phyloP scores from a whole-genome alignment of 257 asterid species.

The Przewalskia tangutica region DNA sequence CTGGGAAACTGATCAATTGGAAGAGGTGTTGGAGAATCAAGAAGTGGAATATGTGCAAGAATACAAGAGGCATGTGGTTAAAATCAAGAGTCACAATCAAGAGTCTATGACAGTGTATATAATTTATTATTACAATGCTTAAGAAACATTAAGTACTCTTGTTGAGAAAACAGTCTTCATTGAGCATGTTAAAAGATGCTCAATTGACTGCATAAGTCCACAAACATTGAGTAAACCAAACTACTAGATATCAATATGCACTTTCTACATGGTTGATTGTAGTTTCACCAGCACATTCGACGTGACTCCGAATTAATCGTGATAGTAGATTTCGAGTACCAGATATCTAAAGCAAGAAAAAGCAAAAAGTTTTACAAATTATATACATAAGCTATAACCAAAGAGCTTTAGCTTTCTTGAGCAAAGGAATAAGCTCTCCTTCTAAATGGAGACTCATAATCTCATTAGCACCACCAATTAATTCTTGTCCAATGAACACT shows the following conservation, averaged over 20 bases:
- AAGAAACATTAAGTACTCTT: neutral
- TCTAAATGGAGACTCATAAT: conserved; percentile 67
- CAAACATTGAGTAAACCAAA: neutral
- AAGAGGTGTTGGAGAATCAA: neutral
- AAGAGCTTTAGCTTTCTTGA: conserved; percentile 68
- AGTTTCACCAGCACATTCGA: neutral
- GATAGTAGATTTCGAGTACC: neutral
- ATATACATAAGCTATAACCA: conserved; percentile 21
- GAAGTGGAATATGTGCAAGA: neutral
- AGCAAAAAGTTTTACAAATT: neutral
- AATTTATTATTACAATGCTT: neutral
- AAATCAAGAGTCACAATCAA: neutral
- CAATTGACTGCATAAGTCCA: neutral
- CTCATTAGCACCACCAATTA: conserved; percentile 65
- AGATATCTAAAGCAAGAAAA: neutral
- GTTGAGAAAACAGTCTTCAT: neutral
- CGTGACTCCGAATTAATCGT: neutral
- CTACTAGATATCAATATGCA: neutral
- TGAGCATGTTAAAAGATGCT: conserved; percentile 2
- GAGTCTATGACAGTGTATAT: neutral
- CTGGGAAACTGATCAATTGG: neutral
- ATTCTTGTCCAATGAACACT: conserved; percentile 53
- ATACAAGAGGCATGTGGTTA: neutral
- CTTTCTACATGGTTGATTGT: neutral
- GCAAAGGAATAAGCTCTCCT: conserved; percentile 54